Conservation (phyloP, 352 stramenopile species). For the Phytophthora sansomeana region DNA sequence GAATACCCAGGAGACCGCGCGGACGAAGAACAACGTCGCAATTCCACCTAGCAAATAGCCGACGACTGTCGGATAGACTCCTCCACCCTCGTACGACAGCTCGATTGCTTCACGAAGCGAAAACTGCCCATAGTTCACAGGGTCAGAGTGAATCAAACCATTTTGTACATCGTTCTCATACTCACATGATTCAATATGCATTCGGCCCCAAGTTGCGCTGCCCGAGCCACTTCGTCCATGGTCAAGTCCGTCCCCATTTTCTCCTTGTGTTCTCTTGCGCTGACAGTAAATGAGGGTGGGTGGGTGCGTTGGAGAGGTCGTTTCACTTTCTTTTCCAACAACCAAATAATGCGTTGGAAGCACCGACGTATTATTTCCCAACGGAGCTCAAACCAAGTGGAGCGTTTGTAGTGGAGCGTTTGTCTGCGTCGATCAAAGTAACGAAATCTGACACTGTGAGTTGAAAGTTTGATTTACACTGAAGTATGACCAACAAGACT, state of each 20-base stretch:
- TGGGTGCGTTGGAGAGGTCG: constrained; percentile 7
- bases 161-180: background rate
- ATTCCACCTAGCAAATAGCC: constrained; percentile 63
- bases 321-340: constrained; percentile 27
- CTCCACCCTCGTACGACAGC: constrained; percentile 62
- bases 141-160: background rate
- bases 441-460: background rate
- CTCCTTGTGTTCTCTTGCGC: background rate
- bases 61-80: constrained; percentile 64
- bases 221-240: constrained; percentile 37
- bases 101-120: constrained; percentile 51
- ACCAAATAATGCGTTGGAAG: background rate
- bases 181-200: constrained; percentile 38
- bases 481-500: background rate
- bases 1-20: constrained; percentile 19
- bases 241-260: constrained; percentile 22
- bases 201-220: constrained; percentile 29
- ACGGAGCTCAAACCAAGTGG: no score
- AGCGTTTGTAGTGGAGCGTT: no score
- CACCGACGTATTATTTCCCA: no score
- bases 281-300: background rate
- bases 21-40: constrained; percentile 46
- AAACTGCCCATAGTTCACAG: constrained; percentile 31
- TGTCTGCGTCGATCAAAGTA: no score
- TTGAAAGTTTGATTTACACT: background rate